A percentile compares a stretch with the other conserved stretches of the same genome.
These are phyloP conservation scores for Cyclanthera cordifolia DNA, from an alignment of 306 rosid species.

Conservation along the genomic window DNA sequence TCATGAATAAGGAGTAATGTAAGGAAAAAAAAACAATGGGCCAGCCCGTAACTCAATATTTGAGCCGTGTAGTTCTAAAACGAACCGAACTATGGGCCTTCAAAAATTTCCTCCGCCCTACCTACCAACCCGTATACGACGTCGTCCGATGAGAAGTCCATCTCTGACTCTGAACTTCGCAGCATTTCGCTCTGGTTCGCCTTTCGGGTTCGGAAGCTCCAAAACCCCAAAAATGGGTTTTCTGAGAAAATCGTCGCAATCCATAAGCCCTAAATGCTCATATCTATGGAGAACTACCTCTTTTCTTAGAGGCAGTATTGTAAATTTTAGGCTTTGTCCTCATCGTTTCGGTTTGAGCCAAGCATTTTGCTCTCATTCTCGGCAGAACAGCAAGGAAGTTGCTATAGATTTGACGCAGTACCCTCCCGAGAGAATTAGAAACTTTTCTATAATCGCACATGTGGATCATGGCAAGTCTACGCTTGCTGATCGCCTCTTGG, in stretches of 20 bases:
- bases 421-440: conserved; percentile 60
- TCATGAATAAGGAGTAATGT: too few species aligned
- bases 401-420: conserved; percentile 50
- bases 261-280: conserved; percentile 31
- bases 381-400: conserved; percentile 35
- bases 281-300: conserved; percentile 16
- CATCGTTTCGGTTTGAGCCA: conserved; percentile 25
- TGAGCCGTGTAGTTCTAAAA: background rate
- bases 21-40: too few species aligned
- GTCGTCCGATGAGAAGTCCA: background rate
- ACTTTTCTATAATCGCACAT: conserved; percentile 72
- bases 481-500: conserved; percentile 73
- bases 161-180: background rate
- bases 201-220: conserved; percentile 6
- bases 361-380: conserved; percentile 46
- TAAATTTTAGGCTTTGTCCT: conserved; percentile 13
- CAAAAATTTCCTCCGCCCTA: background rate
- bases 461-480: conserved; percentile 81
- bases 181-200: background rate
- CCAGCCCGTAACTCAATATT: background rate
- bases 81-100: background rate
- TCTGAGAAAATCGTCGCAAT: conserved; percentile 42
- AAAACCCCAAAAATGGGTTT: conserved; percentile 63
- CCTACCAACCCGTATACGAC: background rate
- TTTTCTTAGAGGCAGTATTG: conserved; percentile 16